Evolutionary conservation across 176 grass and related monocot genomes (phyloP), one percentile per base, ranked within the genome.

Genomic region (Juncus inflexus): DNA sequence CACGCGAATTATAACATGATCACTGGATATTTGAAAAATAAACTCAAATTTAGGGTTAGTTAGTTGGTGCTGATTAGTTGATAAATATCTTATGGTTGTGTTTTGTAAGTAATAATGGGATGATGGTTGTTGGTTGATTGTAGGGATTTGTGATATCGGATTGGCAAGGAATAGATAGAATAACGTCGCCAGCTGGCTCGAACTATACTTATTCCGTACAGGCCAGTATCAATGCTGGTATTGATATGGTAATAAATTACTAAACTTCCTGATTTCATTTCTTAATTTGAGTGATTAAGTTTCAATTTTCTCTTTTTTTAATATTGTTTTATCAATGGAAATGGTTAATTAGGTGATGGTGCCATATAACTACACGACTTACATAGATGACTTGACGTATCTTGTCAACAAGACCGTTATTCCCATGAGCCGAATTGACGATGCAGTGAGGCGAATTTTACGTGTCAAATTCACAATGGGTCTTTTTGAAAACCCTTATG

Each of bases 91-190:
- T 28, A 28, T 28, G 19, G 19, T 28, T 28, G 19, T 28, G 19
- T 28, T 1, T 28, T 28, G 19, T 28, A 28, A 28, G 19, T 28
- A 28, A 28, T 28, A 28, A 28, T 28, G 19, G 0, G 19, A 28
- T 28, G 19, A 28, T 28, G 19, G 19, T 28, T 28, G 1, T 28
- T 28, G 19, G 19, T 28, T 28, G 19, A 28, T 75, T 74, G 60
- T 75, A 96, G 87, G 91, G 92, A 12, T 96, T 96, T 85, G 87
- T 91, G 65, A 96, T 96, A 80, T 91, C 91, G 70, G 91, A 96
- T 35, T 96, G 91, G 87, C 65, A 81, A 78, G 91, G 87, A 74
- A 86, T 96, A 81, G 87, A 91, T 71, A 79, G 87, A 47, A 88
- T 91, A 58, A 96, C 82, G 12, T 76, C 76, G 76, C 84, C 92